Evolutionary conservation across 2,329 filamentous ascomycete species (phyloP).

Genomic region (Hypoxylon sp.): DNA sequence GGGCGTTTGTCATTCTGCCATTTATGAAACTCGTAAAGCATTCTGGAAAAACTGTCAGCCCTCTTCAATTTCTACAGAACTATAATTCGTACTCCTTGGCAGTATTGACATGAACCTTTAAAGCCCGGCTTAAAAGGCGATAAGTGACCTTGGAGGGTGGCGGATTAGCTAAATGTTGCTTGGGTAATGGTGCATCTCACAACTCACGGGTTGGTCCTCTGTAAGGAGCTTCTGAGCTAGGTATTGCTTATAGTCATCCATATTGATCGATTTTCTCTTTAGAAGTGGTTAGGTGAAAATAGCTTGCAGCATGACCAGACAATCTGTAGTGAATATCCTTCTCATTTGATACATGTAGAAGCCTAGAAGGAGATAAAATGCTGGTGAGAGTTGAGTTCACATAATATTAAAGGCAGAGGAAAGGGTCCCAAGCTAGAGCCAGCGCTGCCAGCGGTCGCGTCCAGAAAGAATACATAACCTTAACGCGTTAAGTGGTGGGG

Average conservation of each 20-base stretch:
- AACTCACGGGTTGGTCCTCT: constrained; percentile 78
- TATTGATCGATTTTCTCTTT: constrained; percentile 48
- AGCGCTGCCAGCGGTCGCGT: constrained; percentile 33
- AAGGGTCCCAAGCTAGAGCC: constrained; percentile 1
- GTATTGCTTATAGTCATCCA: constrained; percentile 78
- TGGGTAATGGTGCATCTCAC: background rate
- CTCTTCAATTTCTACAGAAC: constrained; percentile 22
- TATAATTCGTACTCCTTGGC: constrained; percentile 82
- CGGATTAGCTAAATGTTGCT: constrained; percentile 37
- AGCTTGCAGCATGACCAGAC: background rate
- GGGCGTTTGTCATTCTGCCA: constrained; percentile 82
- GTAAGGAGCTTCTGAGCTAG: constrained; percentile 82
- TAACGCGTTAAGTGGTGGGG: constrained; percentile 52
- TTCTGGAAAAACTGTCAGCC: constrained; percentile 65
- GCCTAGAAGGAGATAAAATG: background rate
- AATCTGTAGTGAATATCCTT: background rate
- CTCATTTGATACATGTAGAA: background rate
- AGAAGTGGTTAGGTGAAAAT: constrained; percentile 18
- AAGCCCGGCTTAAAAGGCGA: constrained; percentile 82
- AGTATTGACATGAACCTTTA: constrained; percentile 86
- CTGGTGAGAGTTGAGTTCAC: constrained; percentile 9
- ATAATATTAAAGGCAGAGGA: constrained; percentile 5
- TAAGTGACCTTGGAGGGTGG: constrained; percentile 79
- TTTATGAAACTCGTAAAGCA: constrained; percentile 88
- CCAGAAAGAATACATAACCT: constrained; percentile 11